Percentiles rank a stretch among this genome's conserved stretches.
Conservation (phyloP, 2,329 filamentous ascomycete species). For the Xylariaceae sp. region DNA sequence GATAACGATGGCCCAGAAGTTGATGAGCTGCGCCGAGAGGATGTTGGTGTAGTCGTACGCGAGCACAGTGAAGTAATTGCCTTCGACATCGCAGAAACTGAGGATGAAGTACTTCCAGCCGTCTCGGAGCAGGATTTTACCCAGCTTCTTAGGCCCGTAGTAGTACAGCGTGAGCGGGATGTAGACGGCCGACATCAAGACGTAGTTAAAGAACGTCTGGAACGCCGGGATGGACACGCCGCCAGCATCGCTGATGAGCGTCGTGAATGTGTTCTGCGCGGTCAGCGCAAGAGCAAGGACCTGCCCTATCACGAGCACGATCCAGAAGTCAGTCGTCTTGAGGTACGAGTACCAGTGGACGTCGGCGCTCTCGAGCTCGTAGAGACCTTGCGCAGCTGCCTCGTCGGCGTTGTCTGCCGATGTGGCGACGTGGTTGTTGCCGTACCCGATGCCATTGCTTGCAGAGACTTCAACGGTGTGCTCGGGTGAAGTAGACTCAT, state of each 20-base stretch:
- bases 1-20: constrained; percentile 96
- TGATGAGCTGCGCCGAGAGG: constrained; percentile 88
- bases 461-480: constrained; percentile 27
- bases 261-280: constrained; percentile 84
- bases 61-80: constrained; percentile 96
- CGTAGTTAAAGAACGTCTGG: constrained; percentile 94
- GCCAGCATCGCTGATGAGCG: constrained; percentile 60
- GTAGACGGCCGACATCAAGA: constrained; percentile 78
- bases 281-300: constrained; percentile 86
- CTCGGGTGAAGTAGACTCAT: constrained; percentile 20
- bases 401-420: constrained; percentile 26
- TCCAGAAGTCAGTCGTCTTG: constrained; percentile 81
- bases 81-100: constrained; percentile 88
- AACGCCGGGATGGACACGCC: constrained; percentile 87
- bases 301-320: constrained; percentile 77
- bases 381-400: constrained; percentile 48
- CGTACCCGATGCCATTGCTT: constrained; percentile 16
- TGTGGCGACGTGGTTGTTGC: constrained; percentile 7
- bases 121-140: constrained; percentile 59
- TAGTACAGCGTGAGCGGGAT: constrained; percentile 72
- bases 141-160: constrained; percentile 72
- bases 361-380: constrained; percentile 50
- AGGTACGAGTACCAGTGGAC: constrained; percentile 70
- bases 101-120: constrained; percentile 95
- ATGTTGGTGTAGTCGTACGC: constrained; percentile 92